These are phyloP conservation scores for Botryotinia globosa DNA, from an alignment of 2,329 filamentous ascomycete genomes.

Conservation along the genomic window DNA sequence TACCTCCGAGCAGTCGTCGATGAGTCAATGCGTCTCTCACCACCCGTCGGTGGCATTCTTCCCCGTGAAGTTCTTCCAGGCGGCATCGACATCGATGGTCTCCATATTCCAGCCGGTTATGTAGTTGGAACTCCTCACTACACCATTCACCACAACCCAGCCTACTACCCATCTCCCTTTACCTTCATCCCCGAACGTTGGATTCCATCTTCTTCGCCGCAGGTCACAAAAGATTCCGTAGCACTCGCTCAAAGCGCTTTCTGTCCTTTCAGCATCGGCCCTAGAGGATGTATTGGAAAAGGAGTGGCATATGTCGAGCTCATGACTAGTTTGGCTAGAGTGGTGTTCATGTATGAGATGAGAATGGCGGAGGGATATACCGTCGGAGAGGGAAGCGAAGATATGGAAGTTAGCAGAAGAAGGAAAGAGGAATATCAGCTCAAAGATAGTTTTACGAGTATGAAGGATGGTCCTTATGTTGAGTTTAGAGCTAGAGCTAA, in stretches of 20 bases:
- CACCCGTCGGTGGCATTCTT: slow-evolving; percentile 32
- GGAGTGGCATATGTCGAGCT: slow-evolving; percentile 31
- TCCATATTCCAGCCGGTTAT: slow-evolving; percentile 42
- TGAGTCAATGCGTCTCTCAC: slow-evolving; percentile 34
- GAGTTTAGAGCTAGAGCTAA: slow-evolving; percentile 49
- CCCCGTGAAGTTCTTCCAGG: slow-evolving; percentile 31
- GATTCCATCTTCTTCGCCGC: slow-evolving; percentile 36
- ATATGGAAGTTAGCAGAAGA: slow-evolving; percentile 54
- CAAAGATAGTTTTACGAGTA: slow-evolving; percentile 68
- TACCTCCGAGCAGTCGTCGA: slow-evolving; percentile 46
- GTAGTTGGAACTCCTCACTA: slow-evolving; percentile 46
- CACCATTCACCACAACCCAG: slow-evolving; percentile 46
- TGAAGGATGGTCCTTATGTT: slow-evolving; percentile 68
- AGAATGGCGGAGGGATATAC: slow-evolving; percentile 39
- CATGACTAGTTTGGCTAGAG: slow-evolving; percentile 28
- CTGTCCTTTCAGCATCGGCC: slow-evolving; percentile 32
- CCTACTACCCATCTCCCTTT: slow-evolving; percentile 45
- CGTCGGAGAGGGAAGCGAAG: slow-evolving; percentile 51
- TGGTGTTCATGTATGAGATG: slow-evolving; percentile 32
- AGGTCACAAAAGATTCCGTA: slow-evolving; percentile 28
- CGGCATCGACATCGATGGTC: slow-evolving; percentile 32
- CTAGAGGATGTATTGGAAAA: slow-evolving; percentile 35
- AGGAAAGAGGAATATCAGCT: slow-evolving; percentile 64
- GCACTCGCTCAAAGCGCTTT: slow-evolving; percentile 28
- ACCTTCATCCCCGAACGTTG: slow-evolving; percentile 47